Conservation (phyloP, 73 alveolate species). For the Durusdinium trenchii region DNA sequence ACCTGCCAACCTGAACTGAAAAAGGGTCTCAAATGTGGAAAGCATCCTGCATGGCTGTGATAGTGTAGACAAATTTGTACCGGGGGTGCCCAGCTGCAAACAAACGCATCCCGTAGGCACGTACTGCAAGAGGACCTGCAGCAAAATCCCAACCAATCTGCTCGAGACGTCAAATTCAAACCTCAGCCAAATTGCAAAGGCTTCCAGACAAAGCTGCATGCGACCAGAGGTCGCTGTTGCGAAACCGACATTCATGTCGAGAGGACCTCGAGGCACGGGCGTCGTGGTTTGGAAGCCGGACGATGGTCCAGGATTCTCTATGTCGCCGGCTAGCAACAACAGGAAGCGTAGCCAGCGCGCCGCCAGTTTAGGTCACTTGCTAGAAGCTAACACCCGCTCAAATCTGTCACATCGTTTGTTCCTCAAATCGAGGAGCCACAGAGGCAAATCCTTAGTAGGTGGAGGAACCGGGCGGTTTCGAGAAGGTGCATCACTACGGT, state of each 20-base stretch:
- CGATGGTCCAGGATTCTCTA: conserved; percentile 13
- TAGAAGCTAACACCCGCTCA: not conserved
- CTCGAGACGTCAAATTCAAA: not conserved
- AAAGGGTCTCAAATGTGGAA: not conserved
- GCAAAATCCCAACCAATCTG: not conserved
- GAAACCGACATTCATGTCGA: conserved; percentile 19
- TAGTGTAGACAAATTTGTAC: not conserved
- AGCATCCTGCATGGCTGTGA: not conserved
- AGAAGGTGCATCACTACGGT: not conserved
- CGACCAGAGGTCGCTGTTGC: conserved; percentile 7
- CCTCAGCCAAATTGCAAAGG: not conserved
- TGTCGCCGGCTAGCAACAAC: not conserved
- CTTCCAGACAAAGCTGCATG: not conserved
- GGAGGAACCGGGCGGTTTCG: conserved; percentile 40
- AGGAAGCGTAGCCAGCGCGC: not conserved
- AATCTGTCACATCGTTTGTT: not conserved
- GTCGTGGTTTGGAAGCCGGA: not conserved
- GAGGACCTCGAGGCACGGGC: not conserved
- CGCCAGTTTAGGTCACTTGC: not conserved
- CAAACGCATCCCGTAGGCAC: not conserved
- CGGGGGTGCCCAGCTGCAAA: not conserved
- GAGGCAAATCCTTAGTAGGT: not conserved
- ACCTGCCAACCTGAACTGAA: not conserved
- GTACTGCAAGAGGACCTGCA: not conserved
- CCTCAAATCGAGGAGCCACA: not conserved